Percentiles rank a stretch among this genome's conserved stretches.
Evolutionary conservation across 2,329 filamentous ascomycete genomes (phyloP).

Genomic region (Chaetomiaceae sp.): DNA sequence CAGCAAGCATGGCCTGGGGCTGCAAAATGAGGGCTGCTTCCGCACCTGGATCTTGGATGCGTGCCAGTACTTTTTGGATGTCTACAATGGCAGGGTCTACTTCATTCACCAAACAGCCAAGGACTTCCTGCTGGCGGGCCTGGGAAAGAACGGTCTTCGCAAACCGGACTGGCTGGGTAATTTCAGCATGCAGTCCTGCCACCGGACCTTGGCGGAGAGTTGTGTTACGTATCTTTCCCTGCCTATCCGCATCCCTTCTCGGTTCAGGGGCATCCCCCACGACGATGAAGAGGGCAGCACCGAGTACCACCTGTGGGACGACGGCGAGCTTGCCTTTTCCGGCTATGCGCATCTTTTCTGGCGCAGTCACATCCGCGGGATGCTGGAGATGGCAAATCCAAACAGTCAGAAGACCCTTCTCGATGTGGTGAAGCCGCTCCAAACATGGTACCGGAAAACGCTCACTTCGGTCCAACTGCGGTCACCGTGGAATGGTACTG

Average conservation of each 20-base stretch:
- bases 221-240: conserved; percentile 18
- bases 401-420: neutral
- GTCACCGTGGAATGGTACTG: neutral
- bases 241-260: conserved; percentile 10
- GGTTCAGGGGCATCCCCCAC: conserved; percentile 4
- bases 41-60: conserved; percentile 21
- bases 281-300: neutral
- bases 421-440: neutral
- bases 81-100: conserved; percentile 20
- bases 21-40: conserved; percentile 15
- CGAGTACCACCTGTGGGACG: conserved; percentile 16
- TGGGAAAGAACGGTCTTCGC: neutral
- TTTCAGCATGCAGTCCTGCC: conserved; percentile 15
- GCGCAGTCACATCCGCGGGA: conserved; percentile 8
- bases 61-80: conserved; percentile 19
- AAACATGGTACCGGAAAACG: conserved; percentile 8
- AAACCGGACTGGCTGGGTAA: conserved; percentile 19
- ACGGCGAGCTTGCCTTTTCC: conserved; percentile 15
- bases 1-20: conserved; percentile 15
- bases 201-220: conserved; percentile 14
- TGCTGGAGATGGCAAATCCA: neutral
- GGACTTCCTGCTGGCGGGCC: conserved; percentile 16
- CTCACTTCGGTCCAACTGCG: neutral
- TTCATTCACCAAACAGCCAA: conserved; percentile 21
- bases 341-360: conserved; percentile 16